Conservation (phyloP, 805 yeast species). For the Ascoidea tarda region DNA sequence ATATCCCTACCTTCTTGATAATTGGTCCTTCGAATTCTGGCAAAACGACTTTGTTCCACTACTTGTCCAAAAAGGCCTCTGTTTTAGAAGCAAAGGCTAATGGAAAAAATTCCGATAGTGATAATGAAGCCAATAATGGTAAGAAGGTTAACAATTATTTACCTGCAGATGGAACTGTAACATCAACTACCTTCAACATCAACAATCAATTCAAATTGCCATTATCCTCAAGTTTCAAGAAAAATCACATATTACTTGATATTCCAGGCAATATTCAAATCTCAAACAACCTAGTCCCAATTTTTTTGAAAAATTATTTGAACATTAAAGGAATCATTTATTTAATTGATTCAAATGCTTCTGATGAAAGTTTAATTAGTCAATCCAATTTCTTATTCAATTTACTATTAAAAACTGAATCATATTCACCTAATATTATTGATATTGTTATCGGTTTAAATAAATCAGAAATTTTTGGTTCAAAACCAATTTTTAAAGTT, state of each 20-base stretch:
- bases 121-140: conserved; percentile 10
- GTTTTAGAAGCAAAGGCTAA: not conserved
- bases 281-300: conserved; percentile 36
- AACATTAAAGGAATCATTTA: conserved; percentile 56
- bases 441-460: conserved; percentile 72
- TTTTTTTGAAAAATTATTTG: conserved; percentile 26
- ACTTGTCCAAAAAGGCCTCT: not conserved
- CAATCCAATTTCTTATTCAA: conserved; percentile 47
- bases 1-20: conserved; percentile 43
- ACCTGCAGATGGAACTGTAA: conserved; percentile 24
- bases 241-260: conserved; percentile 45
- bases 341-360: conserved; percentile 60
- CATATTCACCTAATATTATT: conserved; percentile 44
- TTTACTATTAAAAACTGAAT: conserved; percentile 48
- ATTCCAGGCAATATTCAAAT: conserved; percentile 84
- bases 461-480: conserved; percentile 74
- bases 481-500: conserved; percentile 56
- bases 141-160: not conserved
- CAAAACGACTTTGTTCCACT: conserved; percentile 42
- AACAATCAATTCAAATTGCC: conserved; percentile 26
- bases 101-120: conserved; percentile 16
- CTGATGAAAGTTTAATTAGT: conserved; percentile 29
- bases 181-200: conserved; percentile 34
- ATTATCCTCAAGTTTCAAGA: conserved; percentile 20
- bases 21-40: conserved; percentile 56